phyloP scores from a whole-genome alignment of 441 rosid species.

The Manihot esculenta region DNA sequence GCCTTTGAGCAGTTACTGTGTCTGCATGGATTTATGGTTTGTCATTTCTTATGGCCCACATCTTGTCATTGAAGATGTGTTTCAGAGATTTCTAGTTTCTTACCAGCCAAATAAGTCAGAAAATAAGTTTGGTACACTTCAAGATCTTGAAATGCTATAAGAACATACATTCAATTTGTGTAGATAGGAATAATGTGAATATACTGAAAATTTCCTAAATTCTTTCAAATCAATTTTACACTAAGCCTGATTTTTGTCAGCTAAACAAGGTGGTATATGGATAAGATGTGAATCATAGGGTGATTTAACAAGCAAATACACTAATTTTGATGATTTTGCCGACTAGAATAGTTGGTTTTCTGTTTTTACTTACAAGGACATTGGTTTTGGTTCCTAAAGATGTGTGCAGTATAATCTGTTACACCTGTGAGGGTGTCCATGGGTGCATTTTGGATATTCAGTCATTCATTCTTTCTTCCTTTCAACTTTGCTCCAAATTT shows the following conservation, averaged over 20 bases:
- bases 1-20: not conserved
- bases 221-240: not conserved
- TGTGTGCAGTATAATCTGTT: slow-evolving; percentile 2
- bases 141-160: not conserved
- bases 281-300: not conserved
- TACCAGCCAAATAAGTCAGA: too few relatives aligned
- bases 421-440: not conserved
- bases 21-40: not conserved
- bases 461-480: not conserved
- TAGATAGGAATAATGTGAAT: not conserved
- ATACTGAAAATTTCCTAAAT: not conserved
- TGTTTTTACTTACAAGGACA: not conserved
- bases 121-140: not conserved
- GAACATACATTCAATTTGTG: not conserved
- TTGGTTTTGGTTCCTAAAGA: slow-evolving; percentile 1
- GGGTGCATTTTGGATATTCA: not conserved
- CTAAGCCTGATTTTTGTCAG: too few relatives aligned
- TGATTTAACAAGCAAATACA: not conserved
- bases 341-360: not conserved
- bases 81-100: too few relatives aligned
- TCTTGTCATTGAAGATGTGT: too few relatives aligned
- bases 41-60: too few relatives aligned
- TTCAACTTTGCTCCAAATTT: slow-evolving; percentile 2
- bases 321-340: not conserved
- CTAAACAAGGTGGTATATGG: not conserved